Conservation (phyloP, 768 basidiomycete species). For the Chalciporus sphaerocephalus region DNA sequence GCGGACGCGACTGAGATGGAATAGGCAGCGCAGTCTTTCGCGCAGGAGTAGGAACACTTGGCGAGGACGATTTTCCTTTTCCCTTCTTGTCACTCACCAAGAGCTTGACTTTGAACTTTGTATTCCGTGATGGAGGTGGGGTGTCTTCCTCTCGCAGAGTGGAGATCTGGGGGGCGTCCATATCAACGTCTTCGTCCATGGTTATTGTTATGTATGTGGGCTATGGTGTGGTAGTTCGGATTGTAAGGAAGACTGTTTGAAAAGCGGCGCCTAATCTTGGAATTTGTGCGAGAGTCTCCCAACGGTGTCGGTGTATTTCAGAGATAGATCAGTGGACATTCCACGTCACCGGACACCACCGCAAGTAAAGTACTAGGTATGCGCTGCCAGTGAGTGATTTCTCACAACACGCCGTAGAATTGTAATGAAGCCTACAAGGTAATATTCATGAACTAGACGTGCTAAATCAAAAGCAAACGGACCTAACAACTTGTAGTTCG, state of each 20-base stretch:
- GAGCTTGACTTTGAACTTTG: slow-evolving; percentile 49
- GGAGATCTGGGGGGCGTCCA: slow-evolving; percentile 83
- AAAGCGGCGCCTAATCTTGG: neutral
- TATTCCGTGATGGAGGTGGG: slow-evolving; percentile 50
- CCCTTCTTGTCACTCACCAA: slow-evolving; percentile 43
- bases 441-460: too few relatives aligned
- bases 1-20: slow-evolving; percentile 17
- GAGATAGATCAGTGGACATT: neutral
- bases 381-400: too few relatives aligned
- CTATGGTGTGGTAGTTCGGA: neutral
- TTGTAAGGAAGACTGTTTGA: neutral
- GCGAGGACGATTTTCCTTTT: slow-evolving; percentile 34
- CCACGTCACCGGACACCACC: too few relatives aligned
- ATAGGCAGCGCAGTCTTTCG: slow-evolving; percentile 23
- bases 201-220: neutral
- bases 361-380: too few relatives aligned
- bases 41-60: slow-evolving; percentile 17
- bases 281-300: neutral
- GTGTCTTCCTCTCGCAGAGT: slow-evolving; percentile 68
- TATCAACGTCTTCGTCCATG: slow-evolving; percentile 47
- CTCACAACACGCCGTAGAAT: too few relatives aligned
- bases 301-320: slow-evolving; percentile 3
- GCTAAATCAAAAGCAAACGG: too few relatives aligned
- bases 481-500: too few relatives aligned
- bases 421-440: too few relatives aligned